phyloP scores from a whole-genome alignment of 1,284 basidiomycete species.

The Anthracocystis walkeri region DNA sequence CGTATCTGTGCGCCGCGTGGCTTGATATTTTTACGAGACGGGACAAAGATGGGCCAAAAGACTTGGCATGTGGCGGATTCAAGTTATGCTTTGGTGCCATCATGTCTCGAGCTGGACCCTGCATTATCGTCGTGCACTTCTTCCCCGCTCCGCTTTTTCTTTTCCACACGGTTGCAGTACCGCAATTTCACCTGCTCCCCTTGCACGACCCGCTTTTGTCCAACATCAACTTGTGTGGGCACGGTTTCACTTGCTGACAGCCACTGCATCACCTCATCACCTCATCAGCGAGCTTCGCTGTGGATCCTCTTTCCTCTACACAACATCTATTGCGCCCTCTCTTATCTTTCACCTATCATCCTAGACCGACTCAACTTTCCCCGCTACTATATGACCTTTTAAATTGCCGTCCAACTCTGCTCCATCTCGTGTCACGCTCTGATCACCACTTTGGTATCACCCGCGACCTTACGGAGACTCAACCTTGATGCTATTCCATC shows the following conservation, averaged over 20 bases:
- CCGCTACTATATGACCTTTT: neutral
- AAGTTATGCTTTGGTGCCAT: too few relatives aligned
- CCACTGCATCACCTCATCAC: neutral
- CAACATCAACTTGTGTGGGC: neutral
- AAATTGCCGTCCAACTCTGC: neutral
- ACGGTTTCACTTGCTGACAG: neutral
- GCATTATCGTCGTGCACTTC: constrained; percentile 5
- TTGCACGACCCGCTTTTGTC: constrained; percentile 3
- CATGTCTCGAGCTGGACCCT: constrained; percentile 15
- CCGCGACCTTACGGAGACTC: neutral
- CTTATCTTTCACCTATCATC: too few relatives aligned
- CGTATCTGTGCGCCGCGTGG: too few relatives aligned
- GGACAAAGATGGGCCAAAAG: too few relatives aligned
- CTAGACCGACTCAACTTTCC: constrained; percentile 1
- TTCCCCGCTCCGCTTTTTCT: neutral
- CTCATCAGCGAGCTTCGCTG: too few relatives aligned
- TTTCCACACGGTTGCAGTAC: neutral
- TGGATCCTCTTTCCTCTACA: neutral
- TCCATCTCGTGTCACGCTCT: constrained; percentile 1
- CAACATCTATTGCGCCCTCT: neutral
- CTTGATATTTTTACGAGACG: too few relatives aligned
- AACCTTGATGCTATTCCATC: neutral
- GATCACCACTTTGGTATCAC: neutral
- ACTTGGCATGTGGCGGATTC: too few relatives aligned
- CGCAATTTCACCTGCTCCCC: neutral